phyloP scores from a whole-genome alignment of 2,329 filamentous ascomycete genomes.

The Diaporthe citriasiana region DNA sequence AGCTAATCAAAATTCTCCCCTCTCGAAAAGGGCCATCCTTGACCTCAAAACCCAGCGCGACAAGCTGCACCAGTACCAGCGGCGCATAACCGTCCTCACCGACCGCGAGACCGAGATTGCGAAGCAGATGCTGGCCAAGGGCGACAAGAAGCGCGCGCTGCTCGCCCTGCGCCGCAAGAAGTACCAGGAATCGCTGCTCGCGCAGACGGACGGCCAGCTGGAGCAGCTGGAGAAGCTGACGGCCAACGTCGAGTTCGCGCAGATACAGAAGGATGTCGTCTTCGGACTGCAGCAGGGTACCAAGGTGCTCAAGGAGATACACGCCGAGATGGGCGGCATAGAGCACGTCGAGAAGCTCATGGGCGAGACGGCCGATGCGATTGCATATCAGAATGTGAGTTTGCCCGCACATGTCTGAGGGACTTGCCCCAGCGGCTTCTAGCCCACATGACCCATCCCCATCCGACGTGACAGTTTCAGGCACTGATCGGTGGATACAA shows the following conservation, averaged over 20 bases:
- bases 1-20: slow-evolving; percentile 15
- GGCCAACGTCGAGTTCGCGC: slow-evolving; percentile 91
- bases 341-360: slow-evolving; percentile 96
- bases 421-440: background rate
- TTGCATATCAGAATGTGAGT: slow-evolving; percentile 87
- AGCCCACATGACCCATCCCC: background rate
- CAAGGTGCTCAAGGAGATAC: slow-evolving; percentile 88
- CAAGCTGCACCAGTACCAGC: slow-evolving; percentile 96
- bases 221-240: slow-evolving; percentile 92
- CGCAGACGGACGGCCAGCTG: slow-evolving; percentile 93
- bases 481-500: slow-evolving; percentile 26
- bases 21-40: slow-evolving; percentile 83
- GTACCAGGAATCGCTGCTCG: slow-evolving; percentile 91
- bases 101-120: slow-evolving; percentile 90
- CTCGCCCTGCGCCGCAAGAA: slow-evolving; percentile 94
- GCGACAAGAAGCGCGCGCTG: slow-evolving; percentile 85
- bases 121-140: slow-evolving; percentile 81
- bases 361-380: slow-evolving; percentile 90
- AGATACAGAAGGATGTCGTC: slow-evolving; percentile 96
- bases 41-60: slow-evolving; percentile 98
- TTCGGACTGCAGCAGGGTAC: slow-evolving; percentile 95
- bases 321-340: slow-evolving; percentile 95
- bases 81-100: slow-evolving; percentile 87
- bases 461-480: background rate
- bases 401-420: background rate